phyloP scores from a whole-genome alignment of 805 yeast species.

The Candida coleopterorum region DNA sequence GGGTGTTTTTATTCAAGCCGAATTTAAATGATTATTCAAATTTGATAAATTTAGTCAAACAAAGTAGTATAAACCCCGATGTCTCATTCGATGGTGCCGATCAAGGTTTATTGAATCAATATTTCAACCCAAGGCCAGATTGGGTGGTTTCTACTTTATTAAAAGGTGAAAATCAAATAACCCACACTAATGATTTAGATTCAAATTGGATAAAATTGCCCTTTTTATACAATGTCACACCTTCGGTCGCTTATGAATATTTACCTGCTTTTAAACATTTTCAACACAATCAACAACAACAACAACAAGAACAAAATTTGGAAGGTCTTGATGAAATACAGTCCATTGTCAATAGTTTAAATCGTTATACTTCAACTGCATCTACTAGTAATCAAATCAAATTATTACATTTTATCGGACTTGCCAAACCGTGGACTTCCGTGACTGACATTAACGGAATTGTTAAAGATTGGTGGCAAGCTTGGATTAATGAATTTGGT shows the following conservation, averaged over 20 bases:
- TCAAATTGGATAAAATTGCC: slow-evolving; percentile 68
- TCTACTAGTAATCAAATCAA: slow-evolving; percentile 31
- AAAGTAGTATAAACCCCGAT: slow-evolving; percentile 12
- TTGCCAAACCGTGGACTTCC: slow-evolving; percentile 51
- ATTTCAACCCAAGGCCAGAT: slow-evolving; percentile 45
- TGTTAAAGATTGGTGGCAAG: slow-evolving; percentile 35
- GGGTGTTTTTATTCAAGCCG: slow-evolving; percentile 63
- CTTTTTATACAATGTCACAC: slow-evolving; percentile 79
- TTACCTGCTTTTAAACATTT: slow-evolving; percentile 64
- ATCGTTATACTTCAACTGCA: slow-evolving; percentile 19
- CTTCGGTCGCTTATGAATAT: slow-evolving; percentile 59
- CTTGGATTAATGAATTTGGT: slow-evolving; percentile 30
- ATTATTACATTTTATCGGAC: slow-evolving; percentile 65
- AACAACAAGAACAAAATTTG: slow-evolving; percentile 1
- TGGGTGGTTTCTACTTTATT: slow-evolving; percentile 23
- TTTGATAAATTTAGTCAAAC: slow-evolving; percentile 28
- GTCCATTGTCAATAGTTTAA: slow-evolving; percentile 10
- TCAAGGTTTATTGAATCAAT: slow-evolving; percentile 83
- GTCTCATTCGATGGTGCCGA: slow-evolving; percentile 81
- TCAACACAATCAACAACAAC: slow-evolving; percentile 7
- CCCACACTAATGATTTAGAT: slow-evolving; percentile 1
- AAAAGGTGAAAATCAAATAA: slow-evolving; percentile 1
- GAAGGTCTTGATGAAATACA: slow-evolving; percentile 2
- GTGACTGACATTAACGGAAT: slow-evolving; percentile 13
- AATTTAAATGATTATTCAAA: slow-evolving; percentile 34